Evolutionary conservation across 257 asterid species (phyloP), one percentile per base, ranked within the genome.

Genomic region (Solanum piurae): DNA sequence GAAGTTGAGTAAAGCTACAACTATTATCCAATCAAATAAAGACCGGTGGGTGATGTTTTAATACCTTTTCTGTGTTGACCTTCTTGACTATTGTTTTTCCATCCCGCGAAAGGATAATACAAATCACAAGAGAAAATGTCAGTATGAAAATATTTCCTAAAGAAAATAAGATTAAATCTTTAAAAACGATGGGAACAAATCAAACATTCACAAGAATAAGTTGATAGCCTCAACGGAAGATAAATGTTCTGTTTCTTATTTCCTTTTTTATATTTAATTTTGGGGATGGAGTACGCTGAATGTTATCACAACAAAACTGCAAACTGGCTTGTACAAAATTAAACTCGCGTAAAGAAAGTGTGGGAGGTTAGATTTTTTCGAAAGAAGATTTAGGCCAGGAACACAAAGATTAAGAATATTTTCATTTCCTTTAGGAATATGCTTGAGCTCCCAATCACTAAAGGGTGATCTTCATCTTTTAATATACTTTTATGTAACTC

Each of bases 51-150:
- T 82, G 62, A 79, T 91, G 87, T 80, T 64, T 60, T 31, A 40
- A 83, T 93, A 96, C 99, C 98, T 96, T 88, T 94, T 95, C 79
- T 91, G 93, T 58, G 95, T 93, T 83, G 98, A 95, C 87, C 91
- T 94, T 89, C 95, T 92, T 62, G 98, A 93, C 99, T 96, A 92
- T 83, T 91, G 86, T 74, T 88, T 90, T 92, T 87, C 91, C 89
- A 88, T 88, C 86, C 87, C 52, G 87, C 25, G 72, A 73, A 93
- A 89, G 33, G 79, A 55, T 20, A 88, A 42, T 62, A 89, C 29
- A 72, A 62, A 73, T 27, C 55, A 77, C 25, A 37, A 31, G 72
- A 86, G 88, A 38, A 71, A 69, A 37, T 46, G 46, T 74, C 29
- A 44, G 84, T 23, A 69, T 29, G 68, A 72, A 20, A 38, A 60